Evolutionary conservation across 495 filamentous ascomycete species (phyloP).

Genomic region (Penicillium paxilli): DNA sequence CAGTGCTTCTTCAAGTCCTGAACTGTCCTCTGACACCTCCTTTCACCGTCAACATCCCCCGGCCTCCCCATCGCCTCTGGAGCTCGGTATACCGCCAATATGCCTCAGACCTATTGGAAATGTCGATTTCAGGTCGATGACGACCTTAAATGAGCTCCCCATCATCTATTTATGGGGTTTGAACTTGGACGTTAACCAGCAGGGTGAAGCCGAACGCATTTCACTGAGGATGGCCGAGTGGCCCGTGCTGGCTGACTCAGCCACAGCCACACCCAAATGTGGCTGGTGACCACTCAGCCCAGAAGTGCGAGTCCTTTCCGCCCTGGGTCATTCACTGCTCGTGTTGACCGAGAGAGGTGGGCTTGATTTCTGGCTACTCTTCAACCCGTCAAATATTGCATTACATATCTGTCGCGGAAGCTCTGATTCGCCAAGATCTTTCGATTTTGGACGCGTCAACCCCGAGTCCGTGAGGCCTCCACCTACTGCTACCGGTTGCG

Average conservation of each 20-base stretch:
- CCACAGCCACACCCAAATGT: constrained; percentile 16
- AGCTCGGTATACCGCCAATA: neutral
- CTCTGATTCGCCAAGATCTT: neutral
- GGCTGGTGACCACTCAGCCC: constrained; percentile 17
- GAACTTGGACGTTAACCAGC: neutral
- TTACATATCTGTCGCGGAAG: neutral
- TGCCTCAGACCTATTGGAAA: neutral
- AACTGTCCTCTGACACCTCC: constrained; percentile 30
- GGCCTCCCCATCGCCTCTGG: neutral
- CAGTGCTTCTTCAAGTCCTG: constrained; percentile 20
- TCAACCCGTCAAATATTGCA: neutral
- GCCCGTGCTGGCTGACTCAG: constrained; percentile 27
- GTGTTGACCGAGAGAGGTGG: constrained; percentile 7
- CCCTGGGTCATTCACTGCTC: constrained; percentile 19
- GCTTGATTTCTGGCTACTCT: neutral
- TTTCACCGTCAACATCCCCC: constrained; percentile 15
- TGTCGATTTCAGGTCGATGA: constrained; percentile 7
- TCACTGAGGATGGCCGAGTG: constrained; percentile 14
- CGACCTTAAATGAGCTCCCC: neutral
- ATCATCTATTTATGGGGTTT: neutral
- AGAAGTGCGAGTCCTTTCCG: constrained; percentile 25
- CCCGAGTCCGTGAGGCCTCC: constrained; percentile 21
- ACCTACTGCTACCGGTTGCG: constrained; percentile 19
- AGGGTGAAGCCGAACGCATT: neutral
- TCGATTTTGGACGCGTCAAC: constrained; percentile 21